phyloP scores from a whole-genome alignment of 2,329 filamentous ascomycete species.

The Teratosphaeria nubilosa region DNA sequence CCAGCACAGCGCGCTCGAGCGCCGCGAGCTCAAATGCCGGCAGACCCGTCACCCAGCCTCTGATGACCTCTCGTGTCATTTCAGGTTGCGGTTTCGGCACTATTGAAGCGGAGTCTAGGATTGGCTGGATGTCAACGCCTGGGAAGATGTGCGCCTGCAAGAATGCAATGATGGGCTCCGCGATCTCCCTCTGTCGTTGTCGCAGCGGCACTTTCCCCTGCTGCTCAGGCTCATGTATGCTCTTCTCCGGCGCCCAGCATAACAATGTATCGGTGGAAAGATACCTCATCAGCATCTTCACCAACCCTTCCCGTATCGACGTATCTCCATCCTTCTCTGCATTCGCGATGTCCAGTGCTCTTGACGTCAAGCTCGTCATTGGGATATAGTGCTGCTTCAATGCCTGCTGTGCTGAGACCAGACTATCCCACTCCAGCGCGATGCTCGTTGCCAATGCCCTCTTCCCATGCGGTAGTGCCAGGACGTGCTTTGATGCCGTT shows the following conservation, averaged over 20 bases:
- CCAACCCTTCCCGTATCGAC: slow-evolving; percentile 51
- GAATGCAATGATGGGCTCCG: slow-evolving; percentile 60
- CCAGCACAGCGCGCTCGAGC: slow-evolving; percentile 71
- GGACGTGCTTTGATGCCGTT: slow-evolving; percentile 59
- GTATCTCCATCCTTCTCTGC: slow-evolving; percentile 48
- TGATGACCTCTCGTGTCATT: slow-evolving; percentile 65
- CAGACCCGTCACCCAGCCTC: slow-evolving; percentile 64
- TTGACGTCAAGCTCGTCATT: slow-evolving; percentile 72
- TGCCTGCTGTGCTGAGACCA: slow-evolving; percentile 73
- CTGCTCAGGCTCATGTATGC: slow-evolving; percentile 39
- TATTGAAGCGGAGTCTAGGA: slow-evolving; percentile 71
- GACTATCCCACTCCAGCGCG: slow-evolving; percentile 84
- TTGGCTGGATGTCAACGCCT: slow-evolving; percentile 65
- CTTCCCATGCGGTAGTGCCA: slow-evolving; percentile 66
- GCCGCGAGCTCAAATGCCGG: slow-evolving; percentile 74
- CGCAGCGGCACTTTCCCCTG: slow-evolving; percentile 48
- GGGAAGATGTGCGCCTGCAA: slow-evolving; percentile 71
- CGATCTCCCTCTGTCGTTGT: slow-evolving; percentile 58
- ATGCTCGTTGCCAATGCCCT: slow-evolving; percentile 73
- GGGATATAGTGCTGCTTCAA: slow-evolving; percentile 81
- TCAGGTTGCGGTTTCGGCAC: slow-evolving; percentile 63
- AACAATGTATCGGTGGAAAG: slow-evolving; percentile 85
- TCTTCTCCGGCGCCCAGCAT: slow-evolving; percentile 66
- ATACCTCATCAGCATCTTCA: slow-evolving; percentile 67
- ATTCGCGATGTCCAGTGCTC: slow-evolving; percentile 68